Percentiles rank a stretch among this genome's conserved stretches.
These are phyloP conservation scores for Bathelium albidoporum DNA, from an alignment of 495 filamentous ascomycete species.

Conservation along the genomic window DNA sequence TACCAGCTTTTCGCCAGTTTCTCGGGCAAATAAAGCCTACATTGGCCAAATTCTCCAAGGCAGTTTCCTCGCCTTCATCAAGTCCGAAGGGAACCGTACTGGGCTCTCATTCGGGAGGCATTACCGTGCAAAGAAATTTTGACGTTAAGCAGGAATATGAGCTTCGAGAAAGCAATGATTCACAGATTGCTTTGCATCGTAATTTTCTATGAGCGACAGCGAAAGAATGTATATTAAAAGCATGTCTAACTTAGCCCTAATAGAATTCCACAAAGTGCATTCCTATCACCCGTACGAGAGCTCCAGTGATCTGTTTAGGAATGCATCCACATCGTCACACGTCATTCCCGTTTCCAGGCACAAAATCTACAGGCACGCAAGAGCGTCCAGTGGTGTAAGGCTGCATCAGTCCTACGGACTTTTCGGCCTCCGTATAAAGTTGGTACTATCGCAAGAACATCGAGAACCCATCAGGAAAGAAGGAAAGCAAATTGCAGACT, in stretches of 20 bases:
- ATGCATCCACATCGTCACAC: no score
- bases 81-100: neutral
- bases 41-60: neutral
- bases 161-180: neutral
- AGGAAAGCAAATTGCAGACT: neutral
- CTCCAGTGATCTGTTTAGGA: no score
- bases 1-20: constrained; percentile 18
- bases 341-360: no score
- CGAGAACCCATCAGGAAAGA: no score
- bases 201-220: neutral
- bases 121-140: neutral
- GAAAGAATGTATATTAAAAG: neutral
- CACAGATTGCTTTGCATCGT: neutral
- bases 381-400: no score
- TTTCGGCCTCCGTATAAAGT: no score
- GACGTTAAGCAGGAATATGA: neutral
- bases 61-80: neutral
- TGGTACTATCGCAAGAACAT: no score
- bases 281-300: no score
- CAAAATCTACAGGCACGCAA: no score
- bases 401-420: no score
- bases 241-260: neutral
- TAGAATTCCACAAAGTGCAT: no score
- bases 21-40: neutral
- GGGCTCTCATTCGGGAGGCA: neutral